These are phyloP conservation scores for Spergularia marina DNA, from an alignment of 148 eudicot species.

Conservation along the genomic window DNA sequence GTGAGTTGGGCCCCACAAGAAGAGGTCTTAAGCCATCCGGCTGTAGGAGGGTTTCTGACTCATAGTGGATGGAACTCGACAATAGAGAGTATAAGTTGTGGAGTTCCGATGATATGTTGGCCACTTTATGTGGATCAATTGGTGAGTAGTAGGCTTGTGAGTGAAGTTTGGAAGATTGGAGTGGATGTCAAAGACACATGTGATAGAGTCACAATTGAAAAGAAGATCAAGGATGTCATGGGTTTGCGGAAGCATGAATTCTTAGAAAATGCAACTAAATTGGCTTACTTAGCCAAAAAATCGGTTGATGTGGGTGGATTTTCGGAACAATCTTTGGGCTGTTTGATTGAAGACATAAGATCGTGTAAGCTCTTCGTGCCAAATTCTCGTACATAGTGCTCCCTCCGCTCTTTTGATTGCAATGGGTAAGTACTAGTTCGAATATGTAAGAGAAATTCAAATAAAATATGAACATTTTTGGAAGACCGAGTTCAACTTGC, in stretches of 20 bases:
- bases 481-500: no score
- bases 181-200: constrained; percentile 22
- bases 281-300: constrained; percentile 15
- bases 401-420: no score
- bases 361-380: not conserved
- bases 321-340: constrained; percentile 2
- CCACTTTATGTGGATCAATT: constrained; percentile 28
- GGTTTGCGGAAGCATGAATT: constrained; percentile 17
- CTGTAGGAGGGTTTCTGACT: constrained; percentile 26
- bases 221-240: constrained; percentile 24
- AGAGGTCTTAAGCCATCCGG: constrained; percentile 21
- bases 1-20: constrained; percentile 34
- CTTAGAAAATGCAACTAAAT: not conserved
- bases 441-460: no score
- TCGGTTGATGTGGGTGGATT: constrained; percentile 23
- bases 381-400: not conserved
- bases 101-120: constrained; percentile 33
- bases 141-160: constrained; percentile 21
- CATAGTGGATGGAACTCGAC: constrained; percentile 31
- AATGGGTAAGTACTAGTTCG: not conserved
- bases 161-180: constrained; percentile 27
- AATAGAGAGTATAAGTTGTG: not conserved
- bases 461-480: no score
- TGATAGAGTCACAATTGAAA: constrained; percentile 16
- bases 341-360: constrained; percentile 18